Evolutionary conservation across 192 early-diverging fungal species (phyloP), one percentile per base, ranked within the genome.

Genomic region (Backusella australiensis): DNA sequence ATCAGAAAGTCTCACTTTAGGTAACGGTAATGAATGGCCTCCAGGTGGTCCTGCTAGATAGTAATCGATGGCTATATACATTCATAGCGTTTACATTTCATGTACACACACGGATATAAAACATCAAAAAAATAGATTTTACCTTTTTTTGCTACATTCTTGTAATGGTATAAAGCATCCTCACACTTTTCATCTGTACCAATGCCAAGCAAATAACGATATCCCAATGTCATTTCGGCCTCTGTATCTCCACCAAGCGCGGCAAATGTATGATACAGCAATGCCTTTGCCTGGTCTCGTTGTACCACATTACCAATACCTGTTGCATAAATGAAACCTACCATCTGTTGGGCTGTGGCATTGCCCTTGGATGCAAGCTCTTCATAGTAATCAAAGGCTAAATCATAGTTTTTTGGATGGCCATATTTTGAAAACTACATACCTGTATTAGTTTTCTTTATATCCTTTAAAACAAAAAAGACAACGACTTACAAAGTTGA

Each of bases 311-410:
- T 74, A 6, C 96, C 96, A 67, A 98, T 72, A 1, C 96, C 97
- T 0, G 97, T 96, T 14, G 97, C 92, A 81, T 98, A 93, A 81
- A 96, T 90, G 67, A 96, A 89, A 15, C 97, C 98, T 6, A 98
- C 81, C 86, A 94, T 94, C 34, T 96, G 92, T 77, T 96, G 98
- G 17, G 94, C 96, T 14, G 91, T 86, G 3, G 93, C 86, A 79
- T 95, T 92, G 68, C 96, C 97, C 34, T 83, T 89, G 36, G 87
- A 81, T 2, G 93, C 91, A 36, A 94, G 84, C 46, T 75, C 38
- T 69, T 81, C 73, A 79, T 93, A 96, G 73, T 91, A 86, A 17
- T 82, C 68, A 73, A 92, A 91, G 34, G 95, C 93, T 17, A 80
- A 71, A 1, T 79, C 69, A 15, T 89, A 76, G 79, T 95, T 89